These are phyloP conservation scores for Kodamaea jinghongensis DNA, from an alignment of 805 yeast species.

Conservation along the genomic window DNA sequence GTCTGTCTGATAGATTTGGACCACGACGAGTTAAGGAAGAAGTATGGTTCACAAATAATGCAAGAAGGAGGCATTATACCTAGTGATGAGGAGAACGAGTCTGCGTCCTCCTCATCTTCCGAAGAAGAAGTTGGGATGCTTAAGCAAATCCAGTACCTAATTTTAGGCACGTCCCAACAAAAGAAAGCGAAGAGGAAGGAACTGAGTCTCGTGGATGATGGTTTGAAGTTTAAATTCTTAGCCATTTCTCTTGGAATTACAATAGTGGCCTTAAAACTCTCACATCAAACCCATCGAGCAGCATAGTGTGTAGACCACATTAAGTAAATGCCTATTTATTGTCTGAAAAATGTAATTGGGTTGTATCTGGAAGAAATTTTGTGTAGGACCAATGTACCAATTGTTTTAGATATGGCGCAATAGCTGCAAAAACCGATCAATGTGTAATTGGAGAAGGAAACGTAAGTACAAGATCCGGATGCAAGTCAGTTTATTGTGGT, in stretches of 20 bases:
- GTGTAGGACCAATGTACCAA: no score
- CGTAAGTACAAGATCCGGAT: no score
- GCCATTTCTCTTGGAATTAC: constrained; percentile 42
- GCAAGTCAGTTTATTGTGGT: no score
- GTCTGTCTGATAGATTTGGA: constrained; percentile 10
- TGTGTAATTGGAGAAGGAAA: no score
- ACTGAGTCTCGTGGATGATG: constrained; percentile 35
- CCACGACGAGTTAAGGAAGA: constrained; percentile 24
- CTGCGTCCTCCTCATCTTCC: constrained; percentile 10
- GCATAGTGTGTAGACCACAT: constrained; percentile 6
- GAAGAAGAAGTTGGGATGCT: constrained; percentile 29
- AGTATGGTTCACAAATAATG: constrained; percentile 35
- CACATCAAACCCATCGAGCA: constrained; percentile 18
- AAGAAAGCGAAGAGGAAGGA: constrained; percentile 17
- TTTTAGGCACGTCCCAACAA: constrained; percentile 25
- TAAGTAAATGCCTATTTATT: background rate
- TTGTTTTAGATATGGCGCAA: no score
- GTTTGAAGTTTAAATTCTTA: constrained; percentile 40
- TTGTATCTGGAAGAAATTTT: no score
- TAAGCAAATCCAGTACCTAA: constrained; percentile 33
- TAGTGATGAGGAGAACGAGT: constrained; percentile 15
- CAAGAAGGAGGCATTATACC: constrained; percentile 8
- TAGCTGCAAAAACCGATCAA: no score
- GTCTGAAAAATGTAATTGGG: no score
- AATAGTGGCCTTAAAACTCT: constrained; percentile 37